These are phyloP conservation scores for Jamesozyma hellenica DNA, from an alignment of 805 yeast genomes.

Conservation along the genomic window DNA sequence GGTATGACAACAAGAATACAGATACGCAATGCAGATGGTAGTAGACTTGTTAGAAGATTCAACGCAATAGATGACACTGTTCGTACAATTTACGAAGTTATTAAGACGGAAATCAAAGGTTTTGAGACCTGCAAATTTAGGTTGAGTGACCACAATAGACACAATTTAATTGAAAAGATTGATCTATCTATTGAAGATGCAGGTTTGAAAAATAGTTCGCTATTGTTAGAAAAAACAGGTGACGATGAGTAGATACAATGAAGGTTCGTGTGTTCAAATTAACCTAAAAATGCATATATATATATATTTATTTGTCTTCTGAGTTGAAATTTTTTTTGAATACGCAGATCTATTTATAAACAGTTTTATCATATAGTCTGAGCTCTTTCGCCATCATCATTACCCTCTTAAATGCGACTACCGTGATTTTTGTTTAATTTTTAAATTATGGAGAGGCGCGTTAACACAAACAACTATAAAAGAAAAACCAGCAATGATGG, in stretches of 20 bases:
- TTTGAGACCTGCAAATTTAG: constrained; percentile 39
- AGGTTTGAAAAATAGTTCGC: constrained; percentile 72
- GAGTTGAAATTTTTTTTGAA: too few relatives aligned
- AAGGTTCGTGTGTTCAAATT: too few relatives aligned
- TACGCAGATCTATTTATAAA: too few relatives aligned
- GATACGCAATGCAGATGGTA: constrained; percentile 82
- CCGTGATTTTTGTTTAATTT: too few relatives aligned
- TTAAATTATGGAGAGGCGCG: too few relatives aligned
- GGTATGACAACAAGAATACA: constrained; percentile 68
- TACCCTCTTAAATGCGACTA: too few relatives aligned
- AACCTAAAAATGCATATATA: too few relatives aligned
- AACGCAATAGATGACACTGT: constrained; percentile 46
- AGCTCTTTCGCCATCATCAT: too few relatives aligned
- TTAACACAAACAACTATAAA: too few relatives aligned
- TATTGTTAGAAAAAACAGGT: constrained; percentile 45
- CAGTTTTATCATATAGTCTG: too few relatives aligned
- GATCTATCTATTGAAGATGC: constrained; percentile 58
- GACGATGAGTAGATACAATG: constrained; percentile 1
- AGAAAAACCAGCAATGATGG: too few relatives aligned
- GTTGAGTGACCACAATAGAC: constrained; percentile 44
- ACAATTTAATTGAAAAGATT: constrained; percentile 44
- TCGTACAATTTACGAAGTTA: constrained; percentile 47
- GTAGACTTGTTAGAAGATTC: constrained; percentile 66
- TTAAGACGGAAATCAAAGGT: constrained; percentile 48
- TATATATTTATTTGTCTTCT: too few relatives aligned